Base-by-base conservation (phyloP, 805 yeast genomes). In the Wickerhamiella nectarea region DNA sequence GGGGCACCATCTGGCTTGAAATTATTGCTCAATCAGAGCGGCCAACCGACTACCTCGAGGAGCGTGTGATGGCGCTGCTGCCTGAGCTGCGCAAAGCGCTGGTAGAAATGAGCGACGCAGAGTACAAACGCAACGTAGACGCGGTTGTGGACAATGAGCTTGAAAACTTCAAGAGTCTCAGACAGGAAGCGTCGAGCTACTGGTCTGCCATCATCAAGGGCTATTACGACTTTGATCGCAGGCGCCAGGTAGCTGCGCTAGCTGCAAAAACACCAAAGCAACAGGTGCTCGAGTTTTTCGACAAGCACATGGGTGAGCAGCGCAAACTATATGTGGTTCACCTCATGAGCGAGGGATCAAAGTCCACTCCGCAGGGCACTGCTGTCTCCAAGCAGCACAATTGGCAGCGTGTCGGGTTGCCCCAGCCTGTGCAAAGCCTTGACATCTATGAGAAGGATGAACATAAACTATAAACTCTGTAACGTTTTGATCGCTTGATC, bases 1-100 rank as follows among this genome's bases (percentile, higher is more conserved):
- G 93, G 56, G 78, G 91, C 18, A 72, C 50, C 80, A 5, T 69
- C 74, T 57, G 87, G 89, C 11, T 71, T 76, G 51, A 70, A 91
- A 54, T 91, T 11, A 65, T 87, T 51, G 71, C 87, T 41, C 98
- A 89, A 64, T 78, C 91, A 47, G 96, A 85, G 59, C 75, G 80
- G 57, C 63, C 83, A 2, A 69, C 91, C 2, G 72, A 70, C 11
- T 87, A 77, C 59, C 67, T 91, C 48, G 84, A 83, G 56, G 71
- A 71, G 50, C 72, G 98, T 60, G 80, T 91, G 45, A 79, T 74
- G 29, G 70, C 71, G 43, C 85, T 84, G 56, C 64, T 86, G 44
- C 59, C 55, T 17, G 42, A 45, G 2, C 71, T 78, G 52, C 69
- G 70, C 7, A 56, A 58, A 12, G 59, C 68, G 20, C 54, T 85